Evolutionary conservation across 169 alveolate genomes (phyloP).

Genomic region (Eimeria zaria): DNA sequence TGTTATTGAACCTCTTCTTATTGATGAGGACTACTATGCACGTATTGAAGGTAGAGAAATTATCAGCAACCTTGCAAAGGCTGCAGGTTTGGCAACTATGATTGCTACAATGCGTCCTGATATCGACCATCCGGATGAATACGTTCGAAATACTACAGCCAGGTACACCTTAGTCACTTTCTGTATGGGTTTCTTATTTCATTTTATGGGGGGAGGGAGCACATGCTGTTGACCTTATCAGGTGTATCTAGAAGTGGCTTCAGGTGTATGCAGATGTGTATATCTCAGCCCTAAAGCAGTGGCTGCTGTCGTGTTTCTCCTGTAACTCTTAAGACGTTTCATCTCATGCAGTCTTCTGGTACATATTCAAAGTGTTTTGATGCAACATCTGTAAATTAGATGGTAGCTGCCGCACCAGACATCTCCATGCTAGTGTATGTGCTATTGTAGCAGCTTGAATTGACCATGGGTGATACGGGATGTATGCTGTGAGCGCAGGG

Average conservation of each 20-base stretch:
- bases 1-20: slow-evolving; percentile 99
- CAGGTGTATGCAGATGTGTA: neutral
- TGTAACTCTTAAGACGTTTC: neutral
- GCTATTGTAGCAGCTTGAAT: neutral
- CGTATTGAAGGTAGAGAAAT: slow-evolving; percentile 99
- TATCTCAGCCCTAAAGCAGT: neutral
- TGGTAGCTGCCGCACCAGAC: no score
- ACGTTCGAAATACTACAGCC: slow-evolving; percentile 99
- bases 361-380: neutral
- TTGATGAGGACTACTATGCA: slow-evolving; percentile 99
- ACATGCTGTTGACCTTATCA: neutral
- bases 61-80: slow-evolving; percentile 96
- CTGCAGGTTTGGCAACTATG: slow-evolving; percentile 99
- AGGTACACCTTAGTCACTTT: slow-evolving; percentile 13
- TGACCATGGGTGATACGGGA: neutral
- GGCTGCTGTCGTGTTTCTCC: neutral
- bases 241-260: neutral
- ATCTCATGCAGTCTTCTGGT: neutral
- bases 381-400: neutral
- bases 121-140: slow-evolving; percentile 99
- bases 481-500: slow-evolving; percentile 88
- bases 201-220: neutral
- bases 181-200: neutral
- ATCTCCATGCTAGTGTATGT: no score
- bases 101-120: slow-evolving; percentile 99